These are phyloP conservation scores for Neospora caninum DNA, from an alignment of 169 alveolate species.

Conservation along the genomic window DNA sequence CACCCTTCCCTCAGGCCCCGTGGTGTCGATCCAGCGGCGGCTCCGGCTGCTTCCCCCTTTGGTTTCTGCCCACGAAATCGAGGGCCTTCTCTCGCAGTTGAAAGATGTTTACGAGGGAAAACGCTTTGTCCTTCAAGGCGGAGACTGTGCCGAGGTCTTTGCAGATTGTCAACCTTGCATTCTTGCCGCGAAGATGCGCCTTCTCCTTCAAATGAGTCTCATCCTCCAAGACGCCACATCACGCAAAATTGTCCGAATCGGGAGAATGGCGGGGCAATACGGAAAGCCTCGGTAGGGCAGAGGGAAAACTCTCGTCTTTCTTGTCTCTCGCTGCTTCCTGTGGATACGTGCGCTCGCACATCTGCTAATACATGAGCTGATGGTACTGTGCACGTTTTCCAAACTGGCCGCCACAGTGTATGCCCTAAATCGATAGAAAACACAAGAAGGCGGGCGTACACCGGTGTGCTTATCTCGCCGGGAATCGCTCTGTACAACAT, in stretches of 20 bases:
- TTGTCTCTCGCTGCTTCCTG: too few relatives aligned
- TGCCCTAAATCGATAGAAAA: too few relatives aligned
- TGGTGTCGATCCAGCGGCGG: neutral
- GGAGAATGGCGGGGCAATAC: slow-evolving; percentile 27
- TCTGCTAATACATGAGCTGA: neutral
- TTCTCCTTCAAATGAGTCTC: slow-evolving; percentile 14
- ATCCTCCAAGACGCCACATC: neutral
- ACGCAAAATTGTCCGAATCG: neutral
- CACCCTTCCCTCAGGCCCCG: neutral
- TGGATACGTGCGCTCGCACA: neutral
- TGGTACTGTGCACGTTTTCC: neutral
- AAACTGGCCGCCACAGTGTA: neutral
- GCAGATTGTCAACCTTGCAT: neutral
- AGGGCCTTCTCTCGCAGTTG: neutral
- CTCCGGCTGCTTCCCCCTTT: slow-evolving; percentile 22
- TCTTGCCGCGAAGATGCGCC: neutral
- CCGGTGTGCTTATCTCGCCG: too few relatives aligned
- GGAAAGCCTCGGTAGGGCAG: slow-evolving; percentile 8
- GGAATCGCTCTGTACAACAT: too few relatives aligned
- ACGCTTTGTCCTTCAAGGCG: slow-evolving; percentile 14
- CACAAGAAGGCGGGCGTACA: too few relatives aligned
- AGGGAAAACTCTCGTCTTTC: too few relatives aligned
- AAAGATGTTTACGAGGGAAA: neutral
- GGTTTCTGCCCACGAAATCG: neutral
- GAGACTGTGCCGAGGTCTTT: slow-evolving; percentile 33